Evolutionary conservation across 1,284 basidiomycete species (phyloP).

Genomic region (Fomitopsis schrenkii): DNA sequence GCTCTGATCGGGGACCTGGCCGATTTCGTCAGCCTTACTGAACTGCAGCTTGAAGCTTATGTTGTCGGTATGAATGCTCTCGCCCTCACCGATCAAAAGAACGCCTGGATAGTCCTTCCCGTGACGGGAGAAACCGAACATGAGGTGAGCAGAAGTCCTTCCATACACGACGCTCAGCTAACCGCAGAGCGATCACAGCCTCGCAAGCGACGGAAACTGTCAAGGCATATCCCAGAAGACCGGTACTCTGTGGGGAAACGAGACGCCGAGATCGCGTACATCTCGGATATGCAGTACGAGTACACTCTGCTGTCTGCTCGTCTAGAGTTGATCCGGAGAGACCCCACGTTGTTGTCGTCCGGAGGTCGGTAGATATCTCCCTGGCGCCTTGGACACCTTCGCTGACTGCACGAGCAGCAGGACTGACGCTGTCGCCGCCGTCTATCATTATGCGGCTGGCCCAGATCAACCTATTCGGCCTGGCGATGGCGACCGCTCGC

Average conservation of each 20-base stretch:
- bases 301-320: conserved; percentile 79
- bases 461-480: conserved; percentile 76
- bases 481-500: conserved; percentile 76
- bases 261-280: conserved; percentile 75
- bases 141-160: conserved; percentile 29
- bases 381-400: conserved; percentile 1
- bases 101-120: conserved; percentile 81
- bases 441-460: conserved; percentile 81
- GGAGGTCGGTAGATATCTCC: conserved; percentile 34
- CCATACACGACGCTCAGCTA: not conserved
- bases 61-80: conserved; percentile 89
- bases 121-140: conserved; percentile 37
- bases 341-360: conserved; percentile 46
- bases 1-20: conserved; percentile 47
- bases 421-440: conserved; percentile 60
- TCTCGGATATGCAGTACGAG: conserved; percentile 84
- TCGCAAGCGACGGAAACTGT: conserved; percentile 69
- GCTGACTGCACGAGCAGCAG: conserved; percentile 32
- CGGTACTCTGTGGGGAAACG: conserved; percentile 57
- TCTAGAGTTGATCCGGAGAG: conserved; percentile 67
- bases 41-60: conserved; percentile 80
- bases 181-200: conserved; percentile 28
- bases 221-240: conserved; percentile 75
- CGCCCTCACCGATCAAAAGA: conserved; percentile 75
- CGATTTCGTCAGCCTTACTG: conserved; percentile 57